Evolutionary conservation across 2,329 filamentous ascomycete species (phyloP).

Genomic region (Exserohilum rostratum): DNA sequence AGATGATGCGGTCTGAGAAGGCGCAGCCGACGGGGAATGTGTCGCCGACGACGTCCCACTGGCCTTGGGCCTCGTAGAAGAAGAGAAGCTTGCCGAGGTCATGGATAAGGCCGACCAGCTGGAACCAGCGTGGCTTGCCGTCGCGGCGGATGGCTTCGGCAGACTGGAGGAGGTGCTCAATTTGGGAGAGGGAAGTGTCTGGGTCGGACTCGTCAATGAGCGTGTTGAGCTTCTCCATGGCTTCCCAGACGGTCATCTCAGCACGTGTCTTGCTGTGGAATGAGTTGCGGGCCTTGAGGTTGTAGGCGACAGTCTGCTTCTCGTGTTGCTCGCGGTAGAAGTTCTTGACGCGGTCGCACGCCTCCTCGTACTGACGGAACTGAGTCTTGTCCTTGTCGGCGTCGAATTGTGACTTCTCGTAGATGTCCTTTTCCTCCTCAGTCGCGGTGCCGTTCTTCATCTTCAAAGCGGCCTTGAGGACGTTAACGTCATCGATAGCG

Average conservation of each 20-base stretch:
- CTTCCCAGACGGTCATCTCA: conserved; percentile 86
- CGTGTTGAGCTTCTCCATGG: conserved; percentile 90
- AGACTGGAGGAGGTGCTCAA: conserved; percentile 86
- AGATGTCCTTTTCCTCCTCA: conserved; percentile 56
- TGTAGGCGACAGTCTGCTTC: conserved; percentile 82
- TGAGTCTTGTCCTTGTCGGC: conserved; percentile 76
- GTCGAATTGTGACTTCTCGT: conserved; percentile 71
- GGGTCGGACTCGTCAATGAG: conserved; percentile 91
- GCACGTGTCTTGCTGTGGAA: conserved; percentile 72
- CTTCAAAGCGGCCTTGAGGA: conserved; percentile 62
- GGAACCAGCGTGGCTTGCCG: conserved; percentile 82
- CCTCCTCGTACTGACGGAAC: conserved; percentile 83
- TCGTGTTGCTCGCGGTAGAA: conserved; percentile 78
- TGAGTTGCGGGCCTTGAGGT: conserved; percentile 76
- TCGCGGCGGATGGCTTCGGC: conserved; percentile 89
- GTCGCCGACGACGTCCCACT: conserved; percentile 93
- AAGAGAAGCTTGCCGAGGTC: conserved; percentile 81
- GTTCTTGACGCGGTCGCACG: conserved; percentile 81
- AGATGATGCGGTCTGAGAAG: conserved; percentile 79
- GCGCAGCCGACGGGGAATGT: conserved; percentile 80
- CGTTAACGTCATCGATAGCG: conserved; percentile 65
- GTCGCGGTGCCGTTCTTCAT: conserved; percentile 55
- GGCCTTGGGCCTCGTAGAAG: conserved; percentile 81
- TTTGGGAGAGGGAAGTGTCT: conserved; percentile 84
- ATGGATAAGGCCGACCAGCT: conserved; percentile 77